Conservation (phyloP, 2,329 filamentous ascomycete species). For the Thermomyces lanuginosus region DNA sequence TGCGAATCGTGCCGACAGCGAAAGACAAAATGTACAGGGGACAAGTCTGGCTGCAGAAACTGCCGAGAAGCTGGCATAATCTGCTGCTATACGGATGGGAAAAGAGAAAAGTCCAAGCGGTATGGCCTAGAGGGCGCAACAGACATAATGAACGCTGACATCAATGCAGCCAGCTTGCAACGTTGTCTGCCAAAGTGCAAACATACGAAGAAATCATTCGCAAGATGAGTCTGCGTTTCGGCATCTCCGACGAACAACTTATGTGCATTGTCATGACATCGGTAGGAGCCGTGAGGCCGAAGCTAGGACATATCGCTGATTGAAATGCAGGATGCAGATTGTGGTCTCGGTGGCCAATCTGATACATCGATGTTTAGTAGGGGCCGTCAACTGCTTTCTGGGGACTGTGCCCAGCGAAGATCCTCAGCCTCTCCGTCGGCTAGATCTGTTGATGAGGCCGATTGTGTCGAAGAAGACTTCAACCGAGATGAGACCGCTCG, state of each 20-base stretch:
- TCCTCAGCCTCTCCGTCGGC: slow-evolving; percentile 12
- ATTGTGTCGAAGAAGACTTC: slow-evolving; percentile 29
- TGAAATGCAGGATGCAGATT: slow-evolving; percentile 6
- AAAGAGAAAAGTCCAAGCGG: slow-evolving; percentile 31
- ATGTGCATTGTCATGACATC: slow-evolving; percentile 18
- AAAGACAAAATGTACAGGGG: slow-evolving; percentile 32
- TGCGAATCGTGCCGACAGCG: slow-evolving; percentile 31
- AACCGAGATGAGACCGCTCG: slow-evolving; percentile 22
- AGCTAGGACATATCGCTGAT: too few relatives aligned
- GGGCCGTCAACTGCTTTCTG: slow-evolving; percentile 9
- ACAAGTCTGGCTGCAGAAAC: slow-evolving; percentile 28
- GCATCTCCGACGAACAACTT: slow-evolving; percentile 20
- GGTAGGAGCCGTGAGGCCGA: too few relatives aligned
- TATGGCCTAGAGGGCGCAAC: slow-evolving; percentile 7
- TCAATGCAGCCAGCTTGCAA: slow-evolving; percentile 23
- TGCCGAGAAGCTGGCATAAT: slow-evolving; percentile 28
- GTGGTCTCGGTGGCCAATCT: slow-evolving; percentile 7
- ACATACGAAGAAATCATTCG: slow-evolving; percentile 25
- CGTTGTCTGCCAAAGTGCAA: slow-evolving; percentile 25
- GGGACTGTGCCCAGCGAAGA: slow-evolving; percentile 10
- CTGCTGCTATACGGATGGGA: slow-evolving; percentile 31
- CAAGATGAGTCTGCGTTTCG: slow-evolving; percentile 20
- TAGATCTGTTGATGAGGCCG: slow-evolving; percentile 23
- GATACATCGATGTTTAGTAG: slow-evolving; percentile 8
- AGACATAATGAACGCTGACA: background rate